phyloP scores from a whole-genome alignment of 2,329 filamentous ascomycete species.

The Aspergillus candidus region DNA sequence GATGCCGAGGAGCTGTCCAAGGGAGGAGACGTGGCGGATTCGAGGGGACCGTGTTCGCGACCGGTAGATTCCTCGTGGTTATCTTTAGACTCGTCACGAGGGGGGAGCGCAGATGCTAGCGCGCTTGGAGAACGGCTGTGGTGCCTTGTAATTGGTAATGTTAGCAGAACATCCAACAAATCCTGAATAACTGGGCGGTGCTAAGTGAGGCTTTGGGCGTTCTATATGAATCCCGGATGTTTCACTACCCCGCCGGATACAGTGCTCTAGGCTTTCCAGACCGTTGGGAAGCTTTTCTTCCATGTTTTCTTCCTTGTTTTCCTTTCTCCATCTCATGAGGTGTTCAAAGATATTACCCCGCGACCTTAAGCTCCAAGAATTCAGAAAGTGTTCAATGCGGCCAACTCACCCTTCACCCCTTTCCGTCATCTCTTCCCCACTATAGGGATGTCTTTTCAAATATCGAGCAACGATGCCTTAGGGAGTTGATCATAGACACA shows the following conservation, averaged over 20 bases:
- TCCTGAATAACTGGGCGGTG: neutral
- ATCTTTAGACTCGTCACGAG: slow-evolving; percentile 47
- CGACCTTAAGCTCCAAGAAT: slow-evolving; percentile 16
- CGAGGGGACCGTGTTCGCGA: slow-evolving; percentile 21
- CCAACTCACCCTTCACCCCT: slow-evolving; percentile 26
- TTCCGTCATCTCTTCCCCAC: slow-evolving; percentile 23
- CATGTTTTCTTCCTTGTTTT: too few relatives aligned
- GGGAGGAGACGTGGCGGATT: slow-evolving; percentile 21
- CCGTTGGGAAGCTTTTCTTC: too few relatives aligned
- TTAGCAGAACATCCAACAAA: slow-evolving; percentile 19
- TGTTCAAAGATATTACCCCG: too few relatives aligned
- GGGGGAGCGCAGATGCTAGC: slow-evolving; percentile 49
- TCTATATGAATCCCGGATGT: too few relatives aligned
- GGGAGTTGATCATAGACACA: neutral
- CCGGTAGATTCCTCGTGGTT: slow-evolving; percentile 23
- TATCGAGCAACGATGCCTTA: neutral
- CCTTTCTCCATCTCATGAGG: too few relatives aligned
- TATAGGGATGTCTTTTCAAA: slow-evolving; percentile 3
- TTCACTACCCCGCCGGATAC: too few relatives aligned
- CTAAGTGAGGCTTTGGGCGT: too few relatives aligned
- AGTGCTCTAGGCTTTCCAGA: too few relatives aligned
- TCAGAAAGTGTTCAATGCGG: slow-evolving; percentile 4
- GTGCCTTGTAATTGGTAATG: slow-evolving; percentile 25
- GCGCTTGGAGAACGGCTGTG: slow-evolving; percentile 52
- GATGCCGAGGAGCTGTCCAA: slow-evolving; percentile 22